Base-by-base conservation (phyloP, 768 basidiomycete genomes). In the Suillus paluster region DNA sequence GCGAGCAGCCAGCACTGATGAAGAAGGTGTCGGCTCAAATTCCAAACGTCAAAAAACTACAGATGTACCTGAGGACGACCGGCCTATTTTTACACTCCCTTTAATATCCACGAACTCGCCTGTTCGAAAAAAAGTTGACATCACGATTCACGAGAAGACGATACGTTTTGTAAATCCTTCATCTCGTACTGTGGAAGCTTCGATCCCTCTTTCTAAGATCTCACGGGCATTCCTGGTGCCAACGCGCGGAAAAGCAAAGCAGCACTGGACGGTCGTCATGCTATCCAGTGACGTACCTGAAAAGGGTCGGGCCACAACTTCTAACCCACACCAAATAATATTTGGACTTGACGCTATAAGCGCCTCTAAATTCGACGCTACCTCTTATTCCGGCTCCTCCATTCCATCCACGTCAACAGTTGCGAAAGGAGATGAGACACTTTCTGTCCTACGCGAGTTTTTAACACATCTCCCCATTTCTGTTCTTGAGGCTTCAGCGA, bases 61-160 rank as follows among this genome's bases (percentile, higher is more conserved):
- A 0, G 53, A 50, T 2, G 62, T 65, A 27, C 65, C 63, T 33
- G 68, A 64, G 8, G 76, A 79, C 36, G 84, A 84, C 39, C 68
- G 73, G 0, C 83, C 86, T 1, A 60, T 83, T 11, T 87, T 84
- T 73, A 84, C 87, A 2, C 76, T 92, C 1, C 85, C 89, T 44
- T 75, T 86, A 19, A 74, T 93, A 45, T 91, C 90, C 33, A 78
- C 82, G n/a, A 85, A 88, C 12, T 86, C 91, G 0, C 91, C 91
- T 12, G 73, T 92, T 57, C 86, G 92, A 57, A 91, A 90, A 77
- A 92, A 91, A 64, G 83, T 89, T 42, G 85, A 92, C 67, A 81
- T 92, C 67, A 82, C 83, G 4, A 74, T 90, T 42, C 80, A 86
- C 67, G 67, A 77, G 23, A 72, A 76, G 21, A 77, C 83, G 7